Conservation (phyloP, 352 stramenopile species). For the Blastocystis sp. region DNA sequence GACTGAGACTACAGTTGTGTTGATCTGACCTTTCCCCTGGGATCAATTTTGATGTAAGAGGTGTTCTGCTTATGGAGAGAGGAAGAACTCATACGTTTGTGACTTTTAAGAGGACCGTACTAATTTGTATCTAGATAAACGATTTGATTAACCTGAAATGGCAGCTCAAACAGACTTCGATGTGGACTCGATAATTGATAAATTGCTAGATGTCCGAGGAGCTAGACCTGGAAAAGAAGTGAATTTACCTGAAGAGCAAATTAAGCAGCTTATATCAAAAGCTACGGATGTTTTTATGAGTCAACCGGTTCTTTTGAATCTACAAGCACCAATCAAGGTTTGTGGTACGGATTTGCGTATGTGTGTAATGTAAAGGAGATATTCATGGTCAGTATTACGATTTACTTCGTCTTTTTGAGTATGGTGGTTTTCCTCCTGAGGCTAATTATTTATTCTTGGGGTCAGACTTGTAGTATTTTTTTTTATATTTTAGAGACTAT, state of each 20-base stretch:
- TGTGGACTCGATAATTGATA: slow-evolving; percentile 72
- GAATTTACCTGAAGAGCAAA: slow-evolving; percentile 89
- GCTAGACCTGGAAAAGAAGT: slow-evolving; percentile 83
- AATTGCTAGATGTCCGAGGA: slow-evolving; percentile 79
- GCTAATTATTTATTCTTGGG: slow-evolving; percentile 96
- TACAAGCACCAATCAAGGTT: slow-evolving; percentile 96
- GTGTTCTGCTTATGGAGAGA: neutral
- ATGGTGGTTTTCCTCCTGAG: slow-evolving; percentile 87
- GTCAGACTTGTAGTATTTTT: slow-evolving; percentile 71
- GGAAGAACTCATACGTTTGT: neutral
- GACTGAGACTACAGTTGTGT: too few relatives aligned
- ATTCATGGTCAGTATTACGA: slow-evolving; percentile 98
- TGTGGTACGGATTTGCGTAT: slow-evolving; percentile 76
- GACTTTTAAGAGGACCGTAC: neutral
- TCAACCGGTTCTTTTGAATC: slow-evolving; percentile 96
- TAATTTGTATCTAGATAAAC: neutral
- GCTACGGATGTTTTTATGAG: slow-evolving; percentile 93
- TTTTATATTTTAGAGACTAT: slow-evolving; percentile 75
- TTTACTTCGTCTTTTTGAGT: slow-evolving; percentile 89
- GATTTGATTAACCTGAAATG: neutral
- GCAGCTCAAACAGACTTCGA: slow-evolving; percentile 55
- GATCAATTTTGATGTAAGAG: neutral
- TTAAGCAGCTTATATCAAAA: slow-evolving; percentile 93
- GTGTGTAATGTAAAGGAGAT: slow-evolving; percentile 73
- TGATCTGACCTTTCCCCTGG: too few relatives aligned